Evolutionary conservation across 805 yeast species (phyloP), one percentile per base, ranked within the genome.

Genomic region (Candida odintsovae): DNA sequence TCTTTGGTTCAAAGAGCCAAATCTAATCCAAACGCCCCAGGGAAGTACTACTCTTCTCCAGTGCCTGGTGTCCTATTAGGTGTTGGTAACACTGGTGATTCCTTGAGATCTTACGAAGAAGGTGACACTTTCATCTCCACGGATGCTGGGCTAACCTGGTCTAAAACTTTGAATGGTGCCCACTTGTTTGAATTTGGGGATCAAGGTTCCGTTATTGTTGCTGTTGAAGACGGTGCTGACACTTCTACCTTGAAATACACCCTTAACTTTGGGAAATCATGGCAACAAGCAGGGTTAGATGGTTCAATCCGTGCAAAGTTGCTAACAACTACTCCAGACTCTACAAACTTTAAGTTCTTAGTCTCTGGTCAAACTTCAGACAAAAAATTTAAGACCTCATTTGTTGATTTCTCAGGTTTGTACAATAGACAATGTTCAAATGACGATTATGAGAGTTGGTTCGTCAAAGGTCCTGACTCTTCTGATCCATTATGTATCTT

Each of bases 101-200:
- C 47, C 6, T 42, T 53, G 26, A 44, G 42, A 29, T 44, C 57
- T 1, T 62, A 59, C 40, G 63, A 55, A 3, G 56, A 63, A 15
- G 59, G 70, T 38, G 66, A 67, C 43, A 79, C 94, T 1, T 89
- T 70, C 59, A 59, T 86, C 8, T 84, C 95, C 0, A 68, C 83
- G 47, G 89, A 88, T 66, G 90, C 87, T 22, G 96, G 96, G 23
- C 57, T 71, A n/a, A 68, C 83, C 0, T 88, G 96, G 96, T 63
- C 65, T 23, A 60, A 68, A 46, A 76, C 80, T 1, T 55, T 79
- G 13, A 77, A 78, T 22, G 74, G 71, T 38, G 77, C 86, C 3
- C 70, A 77, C 35, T 50, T 71, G 3, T 78, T 76, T 50, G 72
- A 80, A 1, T 81, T 80, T 66, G 95, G 92, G 41, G 95, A 88